A percentile compares a stretch with the other conserved stretches of the same genome.
Evolutionary conservation across 352 stramenopile genomes (phyloP).

Genomic region (Pythium grandisporangium): DNA sequence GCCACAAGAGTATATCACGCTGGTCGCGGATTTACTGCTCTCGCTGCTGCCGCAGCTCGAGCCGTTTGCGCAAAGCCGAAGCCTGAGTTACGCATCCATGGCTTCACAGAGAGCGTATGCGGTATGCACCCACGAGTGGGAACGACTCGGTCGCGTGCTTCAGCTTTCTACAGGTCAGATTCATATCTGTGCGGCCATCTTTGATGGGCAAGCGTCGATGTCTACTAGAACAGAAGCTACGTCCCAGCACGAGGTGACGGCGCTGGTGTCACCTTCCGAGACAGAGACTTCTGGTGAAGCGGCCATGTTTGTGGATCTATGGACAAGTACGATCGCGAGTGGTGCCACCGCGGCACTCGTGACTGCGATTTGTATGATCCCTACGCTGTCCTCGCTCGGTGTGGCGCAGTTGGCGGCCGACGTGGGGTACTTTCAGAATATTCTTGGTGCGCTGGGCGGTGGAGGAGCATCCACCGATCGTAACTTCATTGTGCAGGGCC

Average conservation of each 20-base stretch:
- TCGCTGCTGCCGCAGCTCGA: conserved; percentile 76
- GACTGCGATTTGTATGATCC: conserved; percentile 41
- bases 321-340: conserved; percentile 59
- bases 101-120: conserved; percentile 41
- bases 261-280: neutral
- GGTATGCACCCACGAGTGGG: conserved; percentile 49
- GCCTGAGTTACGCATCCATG: conserved; percentile 37
- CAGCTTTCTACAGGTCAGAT: conserved; percentile 29
- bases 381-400: conserved; percentile 43
- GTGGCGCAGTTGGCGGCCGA: conserved; percentile 55
- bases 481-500: conserved; percentile 23
- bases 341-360: conserved; percentile 50
- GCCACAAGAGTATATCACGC: conserved; percentile 82
- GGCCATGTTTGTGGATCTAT: conserved; percentile 65
- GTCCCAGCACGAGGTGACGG: neutral
- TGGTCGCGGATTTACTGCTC: conserved; percentile 63
- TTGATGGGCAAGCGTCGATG: conserved; percentile 19
- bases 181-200: conserved; percentile 35
- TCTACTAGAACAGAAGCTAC: too few species aligned
- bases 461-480: conserved; percentile 10
- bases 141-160: conserved; percentile 30
- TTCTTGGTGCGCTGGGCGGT: conserved; percentile 57
- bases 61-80: conserved; percentile 69
- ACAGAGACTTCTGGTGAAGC: conserved; percentile 3
- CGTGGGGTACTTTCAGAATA: conserved; percentile 74